Conservation (phyloP, 2,329 filamentous ascomycete genomes). For the Akanthomyces uredinophilus region DNA sequence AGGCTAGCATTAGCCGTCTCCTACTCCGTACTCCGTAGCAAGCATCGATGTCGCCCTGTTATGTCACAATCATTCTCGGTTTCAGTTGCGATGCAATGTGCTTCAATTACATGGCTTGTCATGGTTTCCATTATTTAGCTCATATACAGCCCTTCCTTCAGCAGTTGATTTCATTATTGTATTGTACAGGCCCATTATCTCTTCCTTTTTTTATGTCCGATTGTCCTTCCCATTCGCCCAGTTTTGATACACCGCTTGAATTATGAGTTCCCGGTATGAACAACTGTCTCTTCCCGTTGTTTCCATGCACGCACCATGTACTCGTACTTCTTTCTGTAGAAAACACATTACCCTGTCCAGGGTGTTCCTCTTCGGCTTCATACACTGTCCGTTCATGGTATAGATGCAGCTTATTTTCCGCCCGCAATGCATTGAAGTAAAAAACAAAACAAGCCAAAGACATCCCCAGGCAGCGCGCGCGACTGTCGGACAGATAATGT, state of each 20-base stretch:
- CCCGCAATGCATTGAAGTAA: conserved; percentile 16
- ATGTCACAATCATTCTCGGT: too few species aligned
- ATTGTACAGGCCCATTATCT: conserved; percentile 7
- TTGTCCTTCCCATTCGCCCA: conserved; percentile 2
- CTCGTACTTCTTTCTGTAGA: conserved; percentile 6
- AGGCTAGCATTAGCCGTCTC: too few species aligned
- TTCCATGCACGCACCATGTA: conserved; percentile 2
- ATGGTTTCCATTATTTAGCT: not conserved
- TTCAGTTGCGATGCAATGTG: not conserved
- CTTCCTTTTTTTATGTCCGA: not conserved
- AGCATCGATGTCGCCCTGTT: too few species aligned
- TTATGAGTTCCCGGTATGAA: conserved; percentile 4
- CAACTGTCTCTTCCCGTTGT: not conserved
- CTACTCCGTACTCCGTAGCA: too few species aligned
- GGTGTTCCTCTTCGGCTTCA: conserved; percentile 4
- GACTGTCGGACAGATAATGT: not conserved
- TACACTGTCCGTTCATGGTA: conserved; percentile 15
- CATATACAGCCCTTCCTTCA: not conserved
- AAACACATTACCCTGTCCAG: conserved; percentile 14
- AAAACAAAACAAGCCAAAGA: conserved; percentile 14
- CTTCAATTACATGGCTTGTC: not conserved
- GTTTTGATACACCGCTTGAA: conserved; percentile 12
- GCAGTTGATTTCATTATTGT: conserved; percentile 6
- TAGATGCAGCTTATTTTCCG: conserved; percentile 15
- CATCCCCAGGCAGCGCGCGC: conserved; percentile 1